A percentile compares a stretch with the other conserved stretches of the same genome.
Conservation (phyloP, 257 asterid species). For the Plantago elongata region DNA sequence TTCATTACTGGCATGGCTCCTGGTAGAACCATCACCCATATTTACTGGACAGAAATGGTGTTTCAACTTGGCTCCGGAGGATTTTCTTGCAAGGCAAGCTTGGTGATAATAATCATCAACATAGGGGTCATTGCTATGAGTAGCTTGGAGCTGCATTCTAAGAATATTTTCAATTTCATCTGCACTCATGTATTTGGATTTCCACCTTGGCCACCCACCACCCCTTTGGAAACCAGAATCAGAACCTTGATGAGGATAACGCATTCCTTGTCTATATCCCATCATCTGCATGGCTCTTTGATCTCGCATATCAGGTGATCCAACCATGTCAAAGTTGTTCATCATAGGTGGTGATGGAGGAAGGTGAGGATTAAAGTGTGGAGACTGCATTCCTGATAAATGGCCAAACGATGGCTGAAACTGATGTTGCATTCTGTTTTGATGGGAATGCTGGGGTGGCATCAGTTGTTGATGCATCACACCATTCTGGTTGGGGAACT, state of each 20-base stretch:
- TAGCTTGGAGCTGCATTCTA: conserved; percentile 77
- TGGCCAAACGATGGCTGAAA: conserved; percentile 55
- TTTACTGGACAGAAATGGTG: conserved; percentile 86
- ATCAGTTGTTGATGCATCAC: conserved; percentile 48
- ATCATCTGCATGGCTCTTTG: conserved; percentile 51
- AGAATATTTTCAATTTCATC: conserved; percentile 84
- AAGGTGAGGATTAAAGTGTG: conserved; percentile 42
- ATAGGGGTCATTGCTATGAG: conserved; percentile 92
- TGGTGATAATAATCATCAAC: conserved; percentile 90
- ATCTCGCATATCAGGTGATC: conserved; percentile 72
- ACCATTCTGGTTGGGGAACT: conserved; percentile 61
- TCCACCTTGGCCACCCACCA: conserved; percentile 67
- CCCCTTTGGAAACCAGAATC: conserved; percentile 43
- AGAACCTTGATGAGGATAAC: conserved; percentile 44
- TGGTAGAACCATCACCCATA: conserved; percentile 55
- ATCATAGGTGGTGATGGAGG: conserved; percentile 55
- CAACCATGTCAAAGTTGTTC: conserved; percentile 56
- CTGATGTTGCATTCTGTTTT: conserved; percentile 52
- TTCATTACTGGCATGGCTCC: conserved; percentile 61
- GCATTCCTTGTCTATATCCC: conserved; percentile 54
- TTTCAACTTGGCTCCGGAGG: conserved; percentile 60
- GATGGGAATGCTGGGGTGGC: conserved; percentile 62
- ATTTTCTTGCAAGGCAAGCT: conserved; percentile 77
- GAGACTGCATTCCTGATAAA: conserved; percentile 54
- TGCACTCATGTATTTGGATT: conserved; percentile 75